A percentile compares a stretch with the other conserved stretches of the same genome.
These are phyloP conservation scores for Ganoderma boninense DNA, from an alignment of 1,284 basidiomycete species.

Conservation along the genomic window DNA sequence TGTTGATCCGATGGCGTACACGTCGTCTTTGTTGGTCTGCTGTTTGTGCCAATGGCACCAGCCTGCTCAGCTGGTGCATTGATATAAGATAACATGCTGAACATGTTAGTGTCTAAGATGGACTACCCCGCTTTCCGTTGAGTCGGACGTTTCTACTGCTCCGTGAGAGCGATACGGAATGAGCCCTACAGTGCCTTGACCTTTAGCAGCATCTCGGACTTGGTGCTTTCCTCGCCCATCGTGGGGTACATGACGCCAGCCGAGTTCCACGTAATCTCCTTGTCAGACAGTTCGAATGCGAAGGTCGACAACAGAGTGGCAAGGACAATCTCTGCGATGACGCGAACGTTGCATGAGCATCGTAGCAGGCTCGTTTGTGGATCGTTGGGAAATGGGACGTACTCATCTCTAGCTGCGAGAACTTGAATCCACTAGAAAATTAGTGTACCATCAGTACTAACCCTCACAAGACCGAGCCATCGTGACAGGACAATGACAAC, in stretches of 20 bases:
- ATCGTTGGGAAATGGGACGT: not conserved
- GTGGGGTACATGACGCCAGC: constrained; percentile 4
- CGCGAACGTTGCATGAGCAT: not conserved
- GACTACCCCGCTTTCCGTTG: too few relatives aligned
- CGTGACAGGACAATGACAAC: not conserved
- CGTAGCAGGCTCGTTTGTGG: too few relatives aligned
- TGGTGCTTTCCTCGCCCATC: constrained; percentile 10
- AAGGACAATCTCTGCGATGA: not conserved
- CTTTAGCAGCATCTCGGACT: constrained; percentile 12
- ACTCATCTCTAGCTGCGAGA: constrained; percentile 34
- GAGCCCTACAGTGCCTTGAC: constrained; percentile 1
- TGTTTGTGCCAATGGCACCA: too few relatives aligned
- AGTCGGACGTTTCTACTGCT: too few relatives aligned
- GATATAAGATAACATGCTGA: too few relatives aligned
- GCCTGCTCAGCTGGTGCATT: too few relatives aligned
- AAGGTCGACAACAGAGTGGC: not conserved
- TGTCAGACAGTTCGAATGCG: constrained; percentile 7
- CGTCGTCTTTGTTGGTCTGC: too few relatives aligned
- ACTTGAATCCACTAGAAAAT: constrained; percentile 27
- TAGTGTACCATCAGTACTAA: too few relatives aligned
- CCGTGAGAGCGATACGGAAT: too few relatives aligned
- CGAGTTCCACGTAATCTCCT: constrained; percentile 8
- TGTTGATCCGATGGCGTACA: too few relatives aligned
- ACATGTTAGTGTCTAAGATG: too few relatives aligned
- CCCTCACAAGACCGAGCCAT: too few relatives aligned